Conservation (phyloP, 805 yeast genomes). For the Cyberlindnera nakhonratchasimensis region DNA sequence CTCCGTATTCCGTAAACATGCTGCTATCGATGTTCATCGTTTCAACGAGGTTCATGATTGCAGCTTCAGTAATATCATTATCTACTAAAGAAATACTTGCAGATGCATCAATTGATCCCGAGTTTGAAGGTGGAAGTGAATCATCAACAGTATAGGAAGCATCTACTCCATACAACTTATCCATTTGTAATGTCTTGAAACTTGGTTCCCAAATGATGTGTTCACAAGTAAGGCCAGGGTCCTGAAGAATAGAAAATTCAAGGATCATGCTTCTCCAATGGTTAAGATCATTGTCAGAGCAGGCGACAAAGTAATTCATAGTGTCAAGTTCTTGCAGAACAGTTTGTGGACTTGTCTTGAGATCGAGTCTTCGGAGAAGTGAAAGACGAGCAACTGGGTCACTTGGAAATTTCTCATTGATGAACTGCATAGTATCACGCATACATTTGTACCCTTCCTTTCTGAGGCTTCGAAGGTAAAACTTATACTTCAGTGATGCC, state of each 20-base stretch:
- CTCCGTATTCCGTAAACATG: constrained; percentile 3
- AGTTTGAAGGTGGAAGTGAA: neutral
- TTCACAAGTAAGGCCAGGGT: constrained; percentile 14
- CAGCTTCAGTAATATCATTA: constrained; percentile 4
- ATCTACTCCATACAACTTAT: neutral
- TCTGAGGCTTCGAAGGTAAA: constrained; percentile 21
- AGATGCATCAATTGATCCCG: constrained; percentile 2
- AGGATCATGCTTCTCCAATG: neutral
- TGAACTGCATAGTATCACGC: constrained; percentile 22
- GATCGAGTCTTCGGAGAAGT: constrained; percentile 16
- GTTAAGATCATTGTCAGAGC: constrained; percentile 9
- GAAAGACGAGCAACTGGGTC: constrained; percentile 18
- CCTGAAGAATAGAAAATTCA: constrained; percentile 13
- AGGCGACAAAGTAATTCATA: constrained; percentile 17
- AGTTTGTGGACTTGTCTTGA: constrained; percentile 15
- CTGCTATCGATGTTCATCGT: constrained; percentile 1
- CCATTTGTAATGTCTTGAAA: constrained; percentile 13
- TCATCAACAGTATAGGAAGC: neutral
- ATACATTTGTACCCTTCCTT: constrained; percentile 27
- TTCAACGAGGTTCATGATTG: constrained; percentile 10
- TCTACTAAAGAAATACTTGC: constrained; percentile 8
- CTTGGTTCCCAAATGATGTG: constrained; percentile 25
- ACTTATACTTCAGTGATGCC: constrained; percentile 23
- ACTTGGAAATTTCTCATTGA: constrained; percentile 19
- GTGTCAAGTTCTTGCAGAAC: constrained; percentile 21